These are phyloP conservation scores for Diaporthe amygdali DNA, from an alignment of 2,329 filamentous ascomycete species.

Conservation along the genomic window DNA sequence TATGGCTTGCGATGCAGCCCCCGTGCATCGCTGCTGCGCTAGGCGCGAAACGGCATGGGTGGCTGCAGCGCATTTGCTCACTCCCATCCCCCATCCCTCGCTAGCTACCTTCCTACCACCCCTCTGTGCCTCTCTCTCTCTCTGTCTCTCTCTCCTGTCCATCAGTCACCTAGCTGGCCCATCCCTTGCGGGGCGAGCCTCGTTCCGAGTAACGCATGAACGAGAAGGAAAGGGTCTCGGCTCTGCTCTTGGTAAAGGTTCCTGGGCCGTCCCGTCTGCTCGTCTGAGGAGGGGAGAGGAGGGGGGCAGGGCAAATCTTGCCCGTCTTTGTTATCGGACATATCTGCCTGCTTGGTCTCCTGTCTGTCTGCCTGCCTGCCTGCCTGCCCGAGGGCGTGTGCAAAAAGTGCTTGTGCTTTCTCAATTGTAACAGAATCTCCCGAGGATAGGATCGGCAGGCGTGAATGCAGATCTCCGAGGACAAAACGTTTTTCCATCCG, in stretches of 20 bases:
- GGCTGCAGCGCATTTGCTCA: background rate
- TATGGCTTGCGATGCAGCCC: background rate
- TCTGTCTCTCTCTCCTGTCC: background rate
- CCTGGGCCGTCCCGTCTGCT: conserved; percentile 8
- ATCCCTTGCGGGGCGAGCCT: conserved; percentile 11
- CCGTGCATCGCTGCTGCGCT: background rate
- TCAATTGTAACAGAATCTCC: background rate
- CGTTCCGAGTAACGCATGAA: background rate
- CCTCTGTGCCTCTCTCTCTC: background rate
- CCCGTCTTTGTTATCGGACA: background rate
- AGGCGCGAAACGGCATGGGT: background rate
- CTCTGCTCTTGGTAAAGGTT: background rate
- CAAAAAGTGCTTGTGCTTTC: background rate
- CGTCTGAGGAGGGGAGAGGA: background rate
- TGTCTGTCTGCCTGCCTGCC: no score
- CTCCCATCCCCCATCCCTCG: background rate
- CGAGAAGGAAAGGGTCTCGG: background rate
- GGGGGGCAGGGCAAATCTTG: background rate
- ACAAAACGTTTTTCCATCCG: conserved; percentile 8
- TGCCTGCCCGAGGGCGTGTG: background rate
- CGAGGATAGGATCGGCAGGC: background rate
- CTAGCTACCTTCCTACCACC: background rate
- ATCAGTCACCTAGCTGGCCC: background rate
- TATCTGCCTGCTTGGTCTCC: no score
- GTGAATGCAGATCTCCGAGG: background rate